These are phyloP conservation scores for Fusarium heterosporum DNA, from an alignment of 2,329 filamentous ascomycete genomes.

Conservation along the genomic window DNA sequence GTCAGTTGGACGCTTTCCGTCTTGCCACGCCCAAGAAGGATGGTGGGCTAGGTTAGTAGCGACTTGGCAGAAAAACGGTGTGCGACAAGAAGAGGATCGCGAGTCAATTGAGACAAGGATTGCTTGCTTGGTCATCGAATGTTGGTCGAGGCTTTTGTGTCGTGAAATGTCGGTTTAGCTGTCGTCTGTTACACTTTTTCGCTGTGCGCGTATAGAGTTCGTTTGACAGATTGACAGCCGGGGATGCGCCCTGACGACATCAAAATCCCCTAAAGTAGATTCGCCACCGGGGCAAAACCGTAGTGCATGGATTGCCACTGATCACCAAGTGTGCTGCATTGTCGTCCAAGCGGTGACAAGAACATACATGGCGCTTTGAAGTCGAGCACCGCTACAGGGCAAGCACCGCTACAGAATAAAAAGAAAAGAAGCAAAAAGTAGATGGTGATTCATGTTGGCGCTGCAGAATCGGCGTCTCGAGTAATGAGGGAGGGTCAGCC, in stretches of 20 bases:
- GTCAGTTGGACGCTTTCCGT: conserved; percentile 17
- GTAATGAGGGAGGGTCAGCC: conserved; percentile 9
- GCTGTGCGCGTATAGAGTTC: conserved; percentile 8
- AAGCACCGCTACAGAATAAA: neutral
- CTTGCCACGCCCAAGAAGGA: conserved; percentile 11
- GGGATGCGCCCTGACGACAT: conserved; percentile 2
- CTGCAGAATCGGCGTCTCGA: conserved; percentile 4
- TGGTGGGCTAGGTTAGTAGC: neutral
- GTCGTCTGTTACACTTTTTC: neutral
- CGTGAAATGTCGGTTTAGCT: neutral
- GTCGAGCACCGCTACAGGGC: neutral
- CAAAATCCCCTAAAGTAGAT: neutral
- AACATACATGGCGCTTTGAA: neutral
- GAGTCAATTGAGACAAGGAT: neutral
- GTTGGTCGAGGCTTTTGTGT: neutral
- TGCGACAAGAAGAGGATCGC: conserved; percentile 7
- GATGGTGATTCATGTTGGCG: conserved; percentile 11
- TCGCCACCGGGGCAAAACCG: neutral
- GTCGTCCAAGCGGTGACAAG: neutral
- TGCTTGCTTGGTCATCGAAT: neutral
- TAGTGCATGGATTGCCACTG: conserved; percentile 5
- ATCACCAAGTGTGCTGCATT: conserved; percentile 2
- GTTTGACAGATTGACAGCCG: conserved; percentile 22
- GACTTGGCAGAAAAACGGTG: conserved; percentile 20
- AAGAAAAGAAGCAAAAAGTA: neutral